phyloP scores from a whole-genome alignment of 148 eudicot species.

The Rhododendron ovatum region DNA sequence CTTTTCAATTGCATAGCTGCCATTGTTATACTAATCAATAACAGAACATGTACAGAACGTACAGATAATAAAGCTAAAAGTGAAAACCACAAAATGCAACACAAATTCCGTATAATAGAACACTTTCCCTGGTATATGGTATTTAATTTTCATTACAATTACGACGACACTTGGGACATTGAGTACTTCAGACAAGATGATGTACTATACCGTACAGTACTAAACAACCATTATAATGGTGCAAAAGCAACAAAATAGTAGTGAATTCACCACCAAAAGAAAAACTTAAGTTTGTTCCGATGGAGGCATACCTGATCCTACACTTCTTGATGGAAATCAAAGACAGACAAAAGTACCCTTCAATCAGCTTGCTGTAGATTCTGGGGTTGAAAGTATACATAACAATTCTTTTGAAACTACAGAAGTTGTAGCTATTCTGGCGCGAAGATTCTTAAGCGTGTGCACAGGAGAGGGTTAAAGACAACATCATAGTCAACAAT shows the following conservation, averaged over 20 bases:
- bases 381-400: conserved; percentile 3
- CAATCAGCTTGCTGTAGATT: conserved; percentile 3
- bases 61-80: background rate
- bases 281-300: background rate
- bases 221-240: background rate
- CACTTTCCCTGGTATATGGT: background rate
- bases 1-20: background rate
- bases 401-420: background rate
- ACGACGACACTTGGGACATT: background rate
- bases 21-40: background rate
- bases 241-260: background rate
- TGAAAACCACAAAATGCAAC: background rate
- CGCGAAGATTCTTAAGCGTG: conserved; percentile 15
- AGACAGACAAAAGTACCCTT: background rate
- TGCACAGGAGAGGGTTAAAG: conserved; percentile 24
- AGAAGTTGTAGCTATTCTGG: background rate
- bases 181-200: conserved; percentile 12
- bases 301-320: background rate
- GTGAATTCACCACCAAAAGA: conserved; percentile 9
- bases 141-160: conserved; percentile 9
- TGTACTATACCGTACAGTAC: background rate
- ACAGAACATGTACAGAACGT: background rate
- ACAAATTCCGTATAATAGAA: background rate
- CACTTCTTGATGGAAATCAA: background rate
- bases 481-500: conserved; percentile 22